Evolutionary conservation across 192 early-diverging fungal species (phyloP), one percentile per base, ranked within the genome.

Genomic region (Coemansia sp.): DNA sequence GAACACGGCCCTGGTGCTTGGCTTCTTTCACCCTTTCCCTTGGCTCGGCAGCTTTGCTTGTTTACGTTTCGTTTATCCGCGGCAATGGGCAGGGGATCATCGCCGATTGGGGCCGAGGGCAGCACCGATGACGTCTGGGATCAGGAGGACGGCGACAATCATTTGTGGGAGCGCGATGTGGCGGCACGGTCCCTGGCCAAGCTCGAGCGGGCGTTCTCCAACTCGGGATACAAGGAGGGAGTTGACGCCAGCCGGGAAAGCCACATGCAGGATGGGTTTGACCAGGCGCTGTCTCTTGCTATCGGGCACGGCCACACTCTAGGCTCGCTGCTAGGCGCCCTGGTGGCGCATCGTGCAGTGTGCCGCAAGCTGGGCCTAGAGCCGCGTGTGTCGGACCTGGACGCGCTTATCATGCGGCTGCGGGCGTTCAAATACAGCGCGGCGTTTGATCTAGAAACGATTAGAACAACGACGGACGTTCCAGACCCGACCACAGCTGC

Each of bases 171-270:
- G 30, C 65, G 57, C 35, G 30, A 19, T 7, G 38, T 71, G 10
- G 47, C 56, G 0, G 45, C 44, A 1, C 47, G 51, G 8, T 48
- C 60, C 4, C 44, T 55, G n/a, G 28, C 43, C 13, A 60, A 59
- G 34, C 42, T 71, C 3, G 47, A 64, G 22, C 34, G 34, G 10
- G 37, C 44, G 7, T 64, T 71, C 19, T 21, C 32, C 11, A 71
- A 50, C 17, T 19, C 55, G 0, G 67, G 67, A 4, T 71, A 71
- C 51, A 55, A 51, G 17, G 53, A 54, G 17, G 67, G 67, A 12
- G 25, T 71, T 22, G 67, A 71, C 9, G 67, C 61, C 11, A 56
- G 56, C 38, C 64, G 64, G 26, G 21, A 32, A 0, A 56, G 54
- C 19, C 41, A 50, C 19, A 64, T 64, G 61, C 60, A 71, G 33